A percentile compares a stretch with the other conserved stretches of the same genome.
These are phyloP conservation scores for Suillus cothurnatus DNA, from an alignment of 768 basidiomycete species.

Conservation along the genomic window DNA sequence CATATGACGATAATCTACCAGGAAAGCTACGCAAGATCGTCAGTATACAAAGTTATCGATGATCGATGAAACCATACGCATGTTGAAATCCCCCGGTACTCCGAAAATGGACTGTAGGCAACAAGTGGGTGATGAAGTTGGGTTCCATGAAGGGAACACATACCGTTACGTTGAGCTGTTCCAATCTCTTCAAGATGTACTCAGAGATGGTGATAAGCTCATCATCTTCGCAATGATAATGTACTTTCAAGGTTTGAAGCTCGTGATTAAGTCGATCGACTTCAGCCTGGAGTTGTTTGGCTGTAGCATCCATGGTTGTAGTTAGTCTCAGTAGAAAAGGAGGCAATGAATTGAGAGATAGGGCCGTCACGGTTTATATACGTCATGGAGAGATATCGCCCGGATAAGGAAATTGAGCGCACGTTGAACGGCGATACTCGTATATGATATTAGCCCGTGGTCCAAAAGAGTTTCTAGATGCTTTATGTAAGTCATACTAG, in stretches of 20 bases:
- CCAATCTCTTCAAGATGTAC: constrained; percentile 64
- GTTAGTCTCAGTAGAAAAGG: background rate
- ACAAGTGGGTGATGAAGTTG: constrained; percentile 2
- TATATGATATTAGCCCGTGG: too few relatives aligned
- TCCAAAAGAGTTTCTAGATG: too few relatives aligned
- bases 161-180: constrained; percentile 67
- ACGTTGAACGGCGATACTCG: too few relatives aligned
- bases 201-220: constrained; percentile 54
- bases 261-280: constrained; percentile 49
- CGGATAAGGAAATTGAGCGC: background rate
- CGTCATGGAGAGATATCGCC: background rate
- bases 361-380: background rate
- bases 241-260: constrained; percentile 41
- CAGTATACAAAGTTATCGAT: background rate
- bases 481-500: too few relatives aligned
- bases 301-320: constrained; percentile 17
- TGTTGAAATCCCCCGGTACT: constrained; percentile 86
- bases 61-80: constrained; percentile 39
- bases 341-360: background rate
- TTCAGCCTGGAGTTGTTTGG: constrained; percentile 42
- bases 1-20: constrained; percentile 21
- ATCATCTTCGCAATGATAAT: constrained; percentile 23
- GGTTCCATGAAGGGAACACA: constrained; percentile 14
- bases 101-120: constrained; percentile 71
- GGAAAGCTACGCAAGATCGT: constrained; percentile 23